These are phyloP conservation scores for Geotrichum aggregatum DNA, from an alignment of 1,139 yeast species.

Conservation along the genomic window DNA sequence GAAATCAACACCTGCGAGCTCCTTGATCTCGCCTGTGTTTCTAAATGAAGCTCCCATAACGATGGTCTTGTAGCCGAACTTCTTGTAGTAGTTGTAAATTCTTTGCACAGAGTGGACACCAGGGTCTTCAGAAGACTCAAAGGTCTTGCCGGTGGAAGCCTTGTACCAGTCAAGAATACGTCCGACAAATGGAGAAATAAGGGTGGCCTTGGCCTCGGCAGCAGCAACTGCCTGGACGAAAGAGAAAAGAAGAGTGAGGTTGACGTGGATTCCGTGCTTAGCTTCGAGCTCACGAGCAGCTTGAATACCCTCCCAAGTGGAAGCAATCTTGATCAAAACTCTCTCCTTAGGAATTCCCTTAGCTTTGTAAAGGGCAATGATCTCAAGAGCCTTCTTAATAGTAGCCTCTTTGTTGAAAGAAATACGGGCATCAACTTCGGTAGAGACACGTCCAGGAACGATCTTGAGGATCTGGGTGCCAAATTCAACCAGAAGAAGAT, in stretches of 20 bases:
- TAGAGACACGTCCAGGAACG: slow-evolving; percentile 98
- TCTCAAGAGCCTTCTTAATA: slow-evolving; percentile 81
- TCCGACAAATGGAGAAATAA: slow-evolving; percentile 98
- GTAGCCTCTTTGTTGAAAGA: slow-evolving; percentile 94
- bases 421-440: slow-evolving; percentile 97
- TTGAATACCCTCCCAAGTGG: slow-evolving; percentile 99
- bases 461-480: slow-evolving; percentile 89
- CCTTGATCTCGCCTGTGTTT: slow-evolving; percentile 93
- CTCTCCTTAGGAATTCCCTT: slow-evolving; percentile 85
- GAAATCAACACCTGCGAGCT: slow-evolving; percentile 95
- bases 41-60: slow-evolving; percentile 99
- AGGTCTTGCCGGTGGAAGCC: slow-evolving; percentile 86
- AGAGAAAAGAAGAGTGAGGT: slow-evolving; percentile 91
- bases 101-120: slow-evolving; percentile 88
- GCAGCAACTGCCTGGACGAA: slow-evolving; percentile 97
- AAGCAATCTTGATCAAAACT: slow-evolving; percentile 90
- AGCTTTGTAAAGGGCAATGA: slow-evolving; percentile 77
- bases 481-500: slow-evolving; percentile 89
- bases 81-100: slow-evolving; percentile 97
- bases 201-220: slow-evolving; percentile 95
- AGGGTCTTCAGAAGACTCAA: slow-evolving; percentile 79
- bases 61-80: slow-evolving; percentile 91
- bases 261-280: slow-evolving; percentile 87
- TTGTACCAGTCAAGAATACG: slow-evolving; percentile 99
- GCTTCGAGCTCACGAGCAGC: slow-evolving; percentile 95